Percentiles rank a stretch among this genome's conserved stretches.
Evolutionary conservation across 805 yeast species (phyloP).

Genomic region (Brettanomyces anomalus): DNA sequence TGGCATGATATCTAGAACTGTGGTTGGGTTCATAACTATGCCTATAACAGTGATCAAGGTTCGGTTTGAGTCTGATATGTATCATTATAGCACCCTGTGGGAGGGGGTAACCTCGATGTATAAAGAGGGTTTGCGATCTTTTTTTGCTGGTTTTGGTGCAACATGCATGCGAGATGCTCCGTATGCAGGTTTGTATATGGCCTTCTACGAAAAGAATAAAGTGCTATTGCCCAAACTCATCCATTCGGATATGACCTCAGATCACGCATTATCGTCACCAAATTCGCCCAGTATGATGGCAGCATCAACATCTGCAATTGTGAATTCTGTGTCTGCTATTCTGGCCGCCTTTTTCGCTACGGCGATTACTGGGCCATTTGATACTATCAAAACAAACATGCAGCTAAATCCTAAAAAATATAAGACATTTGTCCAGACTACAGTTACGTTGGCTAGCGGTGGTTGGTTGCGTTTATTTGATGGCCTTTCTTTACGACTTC

Average conservation of each 20-base stretch:
- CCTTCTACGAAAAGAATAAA: conserved; percentile 75
- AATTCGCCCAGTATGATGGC: conserved; percentile 5
- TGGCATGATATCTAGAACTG: conserved; percentile 72
- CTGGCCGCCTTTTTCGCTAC: conserved; percentile 75
- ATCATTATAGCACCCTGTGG: conserved; percentile 53
- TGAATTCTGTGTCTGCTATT: conserved; percentile 72
- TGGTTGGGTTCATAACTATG: conserved; percentile 85
- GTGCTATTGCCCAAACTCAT: conserved; percentile 37
- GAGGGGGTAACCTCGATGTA: conserved; percentile 56
- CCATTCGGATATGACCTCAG: conserved; percentile 9
- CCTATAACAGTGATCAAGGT: conserved; percentile 90
- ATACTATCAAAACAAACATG: conserved; percentile 85
- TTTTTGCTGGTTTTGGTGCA: conserved; percentile 81
- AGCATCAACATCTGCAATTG: conserved; percentile 31
- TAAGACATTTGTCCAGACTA: conserved; percentile 33
- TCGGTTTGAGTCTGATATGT: conserved; percentile 75
- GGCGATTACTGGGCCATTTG: conserved; percentile 87
- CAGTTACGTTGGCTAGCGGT: conserved; percentile 33
- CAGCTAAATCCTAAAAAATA: conserved; percentile 55
- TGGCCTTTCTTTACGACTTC: conserved; percentile 73
- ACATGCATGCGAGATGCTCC: conserved; percentile 91
- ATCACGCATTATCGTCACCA: background rate
- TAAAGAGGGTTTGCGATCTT: conserved; percentile 51
- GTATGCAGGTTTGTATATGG: conserved; percentile 86
- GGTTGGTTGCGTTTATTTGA: conserved; percentile 56